A percentile compares a stretch with the other conserved stretches of the same genome.
Evolutionary conservation across 2,329 filamentous ascomycete genomes (phyloP).

Genomic region (Diaporthe capsici): DNA sequence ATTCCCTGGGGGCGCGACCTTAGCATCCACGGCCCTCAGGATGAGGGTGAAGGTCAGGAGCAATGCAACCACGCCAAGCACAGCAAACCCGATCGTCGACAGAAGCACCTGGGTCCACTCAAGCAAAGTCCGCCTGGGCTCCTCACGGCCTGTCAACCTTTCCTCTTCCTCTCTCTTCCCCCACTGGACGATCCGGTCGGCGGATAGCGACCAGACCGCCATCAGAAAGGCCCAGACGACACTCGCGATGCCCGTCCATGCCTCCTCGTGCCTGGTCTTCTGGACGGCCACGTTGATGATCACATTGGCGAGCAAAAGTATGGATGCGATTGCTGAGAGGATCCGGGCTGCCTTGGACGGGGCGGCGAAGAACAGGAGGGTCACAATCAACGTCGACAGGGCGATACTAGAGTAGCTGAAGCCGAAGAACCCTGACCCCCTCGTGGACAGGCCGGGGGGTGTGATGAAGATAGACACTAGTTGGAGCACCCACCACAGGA

Average conservation of each 20-base stretch:
- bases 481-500: constrained; percentile 93
- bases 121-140: constrained; percentile 83
- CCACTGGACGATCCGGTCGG: constrained; percentile 88
- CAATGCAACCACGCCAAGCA: constrained; percentile 78
- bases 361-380: constrained; percentile 87
- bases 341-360: constrained; percentile 86
- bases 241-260: constrained; percentile 90
- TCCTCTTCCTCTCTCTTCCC: constrained; percentile 95
- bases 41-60: constrained; percentile 86
- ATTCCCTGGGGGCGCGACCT: constrained; percentile 79
- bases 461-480: constrained; percentile 94
- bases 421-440: constrained; percentile 93
- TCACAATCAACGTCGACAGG: constrained; percentile 80
- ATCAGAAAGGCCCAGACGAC: constrained; percentile 88
- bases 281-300: constrained; percentile 84
- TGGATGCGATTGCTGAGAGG: constrained; percentile 76
- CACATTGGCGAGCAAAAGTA: constrained; percentile 79
- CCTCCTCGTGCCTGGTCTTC: constrained; percentile 84
- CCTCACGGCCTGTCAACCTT: constrained; percentile 88
- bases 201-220: constrained; percentile 82
- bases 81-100: constrained; percentile 78
- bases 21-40: constrained; percentile 84
- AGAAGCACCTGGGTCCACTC: constrained; percentile 89
- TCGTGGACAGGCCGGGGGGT: constrained; percentile 85
- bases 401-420: constrained; percentile 88